A percentile compares a stretch with the other conserved stretches of the same genome.
phyloP scores from a whole-genome alignment of 257 asterid genomes.

The Plantago major region DNA sequence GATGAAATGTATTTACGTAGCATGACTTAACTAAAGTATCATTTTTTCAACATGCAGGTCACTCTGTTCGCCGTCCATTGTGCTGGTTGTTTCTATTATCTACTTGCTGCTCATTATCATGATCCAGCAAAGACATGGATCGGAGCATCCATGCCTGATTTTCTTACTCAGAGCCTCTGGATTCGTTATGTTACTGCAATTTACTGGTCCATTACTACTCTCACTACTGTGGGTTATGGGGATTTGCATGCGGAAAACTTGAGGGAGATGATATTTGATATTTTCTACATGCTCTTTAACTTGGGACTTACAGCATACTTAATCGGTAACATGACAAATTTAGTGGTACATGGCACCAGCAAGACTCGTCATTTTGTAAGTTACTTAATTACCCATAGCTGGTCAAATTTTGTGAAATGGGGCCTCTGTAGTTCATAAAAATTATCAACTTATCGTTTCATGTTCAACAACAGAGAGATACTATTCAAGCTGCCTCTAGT shows the following conservation, averaged over 20 bases:
- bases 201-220: constrained; percentile 95
- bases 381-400: constrained; percentile 14
- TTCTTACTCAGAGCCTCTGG: constrained; percentile 63
- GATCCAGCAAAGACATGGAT: constrained; percentile 72
- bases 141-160: constrained; percentile 62
- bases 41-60: constrained; percentile 42
- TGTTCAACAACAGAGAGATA: constrained; percentile 27
- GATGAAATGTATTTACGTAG: no score
- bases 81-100: constrained; percentile 90
- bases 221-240: constrained; percentile 94
- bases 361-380: constrained; percentile 83
- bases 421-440: background rate
- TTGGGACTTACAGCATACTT: constrained; percentile 85
- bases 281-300: constrained; percentile 90
- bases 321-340: constrained; percentile 95
- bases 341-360: constrained; percentile 92
- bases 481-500: constrained; percentile 34
- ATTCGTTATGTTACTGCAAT: constrained; percentile 70
- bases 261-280: constrained; percentile 77
- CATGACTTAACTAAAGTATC: no score
- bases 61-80: constrained; percentile 91
- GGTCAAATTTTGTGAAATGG: background rate
- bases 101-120: constrained; percentile 68
- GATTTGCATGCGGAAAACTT: constrained; percentile 86
- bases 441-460: background rate